Evolutionary conservation across 441 rosid species (phyloP), one percentile per base, ranked within the genome.

Genomic region (Rhodomyrtus psidioides): DNA sequence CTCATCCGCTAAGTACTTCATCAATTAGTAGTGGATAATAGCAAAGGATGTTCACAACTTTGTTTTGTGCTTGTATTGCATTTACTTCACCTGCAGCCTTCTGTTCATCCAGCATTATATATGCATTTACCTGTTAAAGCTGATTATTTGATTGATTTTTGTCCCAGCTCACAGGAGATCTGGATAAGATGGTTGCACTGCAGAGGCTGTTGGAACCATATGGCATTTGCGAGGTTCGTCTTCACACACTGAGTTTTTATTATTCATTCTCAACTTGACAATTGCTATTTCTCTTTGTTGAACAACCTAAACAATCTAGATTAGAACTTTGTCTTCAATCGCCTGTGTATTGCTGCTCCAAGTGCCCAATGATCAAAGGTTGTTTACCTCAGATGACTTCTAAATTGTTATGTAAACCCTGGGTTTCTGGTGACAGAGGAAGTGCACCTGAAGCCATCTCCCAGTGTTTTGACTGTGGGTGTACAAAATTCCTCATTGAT

Each of bases 221-320:
- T 82, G 99, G 99, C 86, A 97, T 97, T 86, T 97, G 99, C 24
- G 99, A 97, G 99, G 99, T 97, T 85, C 3, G 93, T 93, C 58
- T 86, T 59, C 28, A 15, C 15, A 2, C 83, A 44, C 82, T n/a
- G 12, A 46, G 30, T 81, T 81, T 81, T 46, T 24, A 34, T 81
- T n/a, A n/a, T 58, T 83, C 7, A 39, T 82, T 84, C 62, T 83
- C 60, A 39, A 17, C 42, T 83, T 57, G 12, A 34, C 34, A 12
- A n/a, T 19, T 54, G 27, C 53, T 34, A 44, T 24, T 39, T 83
- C 21, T 34, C 15, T 30, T 7, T 21, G 21, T 16, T 56, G 44
- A 83, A 56, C 44, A 82, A 70, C 49, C 79, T 70, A 70, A 70
- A 70, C 26, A 34, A 2, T 70, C 49, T 39, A 10, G 79, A 23